Percentiles rank a stretch among this genome's conserved stretches.
phyloP scores from a whole-genome alignment of 2,329 filamentous ascomycete genomes.

The Ophiocordyceps unilateralis region DNA sequence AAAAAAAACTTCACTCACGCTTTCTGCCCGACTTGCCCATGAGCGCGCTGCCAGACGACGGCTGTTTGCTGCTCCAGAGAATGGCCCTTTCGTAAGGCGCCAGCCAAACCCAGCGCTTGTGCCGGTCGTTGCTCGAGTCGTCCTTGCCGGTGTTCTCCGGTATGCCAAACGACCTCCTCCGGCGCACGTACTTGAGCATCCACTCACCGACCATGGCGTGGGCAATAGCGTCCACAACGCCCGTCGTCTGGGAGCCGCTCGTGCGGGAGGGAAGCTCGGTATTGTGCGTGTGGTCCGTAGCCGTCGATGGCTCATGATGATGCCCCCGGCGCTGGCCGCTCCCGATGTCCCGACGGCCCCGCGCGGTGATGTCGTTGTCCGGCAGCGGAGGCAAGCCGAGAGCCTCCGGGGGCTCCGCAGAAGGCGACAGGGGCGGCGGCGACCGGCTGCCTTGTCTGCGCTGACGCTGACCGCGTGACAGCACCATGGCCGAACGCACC shows the following conservation, averaged over 20 bases:
- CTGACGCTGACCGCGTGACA: slow-evolving; percentile 38
- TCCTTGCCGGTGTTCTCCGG: slow-evolving; percentile 49
- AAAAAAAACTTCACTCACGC: too few species aligned
- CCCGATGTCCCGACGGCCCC: slow-evolving; percentile 26
- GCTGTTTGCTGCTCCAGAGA: slow-evolving; percentile 97
- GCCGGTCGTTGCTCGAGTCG: slow-evolving; percentile 58
- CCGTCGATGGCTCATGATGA: slow-evolving; percentile 42
- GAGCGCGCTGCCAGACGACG: slow-evolving; percentile 68
- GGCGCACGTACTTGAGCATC: slow-evolving; percentile 83
- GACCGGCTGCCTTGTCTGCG: slow-evolving; percentile 39
- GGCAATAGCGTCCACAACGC: slow-evolving; percentile 88
- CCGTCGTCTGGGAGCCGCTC: slow-evolving; percentile 48
- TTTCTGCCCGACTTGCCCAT: slow-evolving; percentile 92
- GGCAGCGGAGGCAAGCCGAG: slow-evolving; percentile 57
- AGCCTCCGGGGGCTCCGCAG: slow-evolving; percentile 51
- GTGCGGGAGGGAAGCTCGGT: slow-evolving; percentile 27
- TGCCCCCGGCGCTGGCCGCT: slow-evolving; percentile 26
- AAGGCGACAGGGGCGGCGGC: slow-evolving; percentile 49
- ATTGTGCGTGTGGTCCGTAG: slow-evolving; percentile 33
- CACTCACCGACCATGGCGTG: slow-evolving; percentile 97
- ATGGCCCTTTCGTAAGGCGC: slow-evolving; percentile 91
- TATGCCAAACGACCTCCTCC: slow-evolving; percentile 81
- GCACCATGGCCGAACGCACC: slow-evolving; percentile 62
- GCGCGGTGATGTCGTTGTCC: slow-evolving; percentile 51
- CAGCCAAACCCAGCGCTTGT: slow-evolving; percentile 97